Base-by-base conservation (phyloP, 2,329 filamentous ascomycete genomes). In the Gaeumannomyces sp. region DNA sequence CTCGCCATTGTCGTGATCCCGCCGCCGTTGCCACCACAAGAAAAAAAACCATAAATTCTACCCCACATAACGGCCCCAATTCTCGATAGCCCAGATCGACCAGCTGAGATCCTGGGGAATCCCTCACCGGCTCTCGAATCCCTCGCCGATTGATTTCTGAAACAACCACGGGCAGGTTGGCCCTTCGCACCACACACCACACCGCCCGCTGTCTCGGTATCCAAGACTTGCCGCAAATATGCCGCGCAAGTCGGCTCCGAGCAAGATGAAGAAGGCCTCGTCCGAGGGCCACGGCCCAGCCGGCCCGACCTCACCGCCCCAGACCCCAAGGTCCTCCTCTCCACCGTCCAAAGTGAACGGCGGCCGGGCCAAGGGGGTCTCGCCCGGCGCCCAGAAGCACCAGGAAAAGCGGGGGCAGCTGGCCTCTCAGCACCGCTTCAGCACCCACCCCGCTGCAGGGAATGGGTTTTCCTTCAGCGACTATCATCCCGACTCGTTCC, bases 301-400 rank as follows among this genome's bases (percentile, higher is more conserved):
- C 68, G 74, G 73, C 60, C 78, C 77, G 53, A 76, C 76, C 31
- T 80, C 78, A 35, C 79, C 79, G 66, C 79, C 78, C 56, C 73
- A 78, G 66, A 79, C 78, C 8, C 78, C 79, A 27, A 76, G 73
- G 64, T 73, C 74, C 45, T 66, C 74, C 60, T 72, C 73, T 13
- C 75, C 75, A 62, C 69, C 69, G 63, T 70, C 72, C 65, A 68
- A 71, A 59, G 73, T 71, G 61, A 72, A 72, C 66, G 69, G 67
- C 67, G 70, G 70, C 61, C 68, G 69, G 53, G 45, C 38, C 28
- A 56, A 62, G 22, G 29, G 68, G 31, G 28, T 33, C 50, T 60
- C 50, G 59, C 14, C 38, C 38, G 38, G 14, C 38, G 38, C 14
- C 38, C 63, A 58, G 53, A 38, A 62, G n/a, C 33, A n/a, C 58